phyloP scores from a whole-genome alignment of 73 alveolate genomes.

The Symbiodinium pilosum region DNA sequence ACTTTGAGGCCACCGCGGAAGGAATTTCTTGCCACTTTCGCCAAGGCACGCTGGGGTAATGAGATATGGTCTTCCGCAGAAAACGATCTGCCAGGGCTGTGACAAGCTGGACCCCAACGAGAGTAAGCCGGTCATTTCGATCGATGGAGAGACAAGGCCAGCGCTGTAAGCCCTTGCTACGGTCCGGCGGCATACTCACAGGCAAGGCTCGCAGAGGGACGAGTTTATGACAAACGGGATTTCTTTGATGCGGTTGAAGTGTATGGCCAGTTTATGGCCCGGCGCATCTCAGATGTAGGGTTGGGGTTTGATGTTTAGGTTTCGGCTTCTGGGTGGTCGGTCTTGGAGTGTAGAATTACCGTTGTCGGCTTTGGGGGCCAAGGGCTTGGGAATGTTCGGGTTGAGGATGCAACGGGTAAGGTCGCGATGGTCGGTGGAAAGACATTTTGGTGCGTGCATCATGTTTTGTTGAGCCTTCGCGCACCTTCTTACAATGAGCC shows the following conservation, averaged over 20 bases:
- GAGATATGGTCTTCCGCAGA: no score
- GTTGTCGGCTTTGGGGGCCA: neutral
- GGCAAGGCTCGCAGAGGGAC: no score
- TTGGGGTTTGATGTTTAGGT: no score
- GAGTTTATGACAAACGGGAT: no score
- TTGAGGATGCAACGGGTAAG: neutral
- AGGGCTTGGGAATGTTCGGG: neutral
- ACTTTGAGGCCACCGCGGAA: neutral
- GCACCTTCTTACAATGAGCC: neutral
- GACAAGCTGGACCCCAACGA: constrained; percentile 16
- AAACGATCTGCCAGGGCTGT: neutral
- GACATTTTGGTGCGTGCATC: neutral
- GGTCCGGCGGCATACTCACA: no score
- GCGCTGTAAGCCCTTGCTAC: neutral
- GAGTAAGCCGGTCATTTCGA: neutral
- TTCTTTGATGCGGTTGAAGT: no score
- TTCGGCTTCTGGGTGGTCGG: neutral
- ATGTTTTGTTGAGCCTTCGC: neutral
- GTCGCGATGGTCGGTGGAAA: neutral
- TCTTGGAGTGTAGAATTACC: neutral
- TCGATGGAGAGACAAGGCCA: neutral
- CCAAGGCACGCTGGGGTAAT: neutral
- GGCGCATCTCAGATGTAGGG: no score
- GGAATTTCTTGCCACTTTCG: neutral
- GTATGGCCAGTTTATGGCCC: no score